A percentile compares a stretch with the other conserved stretches of the same genome.
These are phyloP conservation scores for Panicum hallii DNA, from an alignment of 202 grass and related monocot species.

Conservation along the genomic window DNA sequence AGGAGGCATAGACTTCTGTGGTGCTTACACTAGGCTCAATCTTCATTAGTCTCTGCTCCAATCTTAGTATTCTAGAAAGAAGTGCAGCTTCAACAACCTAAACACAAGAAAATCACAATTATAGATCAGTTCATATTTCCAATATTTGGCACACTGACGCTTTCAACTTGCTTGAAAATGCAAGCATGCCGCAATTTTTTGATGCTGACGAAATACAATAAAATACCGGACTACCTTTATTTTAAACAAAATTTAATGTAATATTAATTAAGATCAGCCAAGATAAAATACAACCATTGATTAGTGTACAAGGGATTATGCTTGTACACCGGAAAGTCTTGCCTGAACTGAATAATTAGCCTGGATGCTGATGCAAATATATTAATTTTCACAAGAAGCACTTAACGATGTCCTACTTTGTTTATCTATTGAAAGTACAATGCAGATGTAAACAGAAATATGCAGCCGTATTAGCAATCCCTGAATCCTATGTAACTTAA, in stretches of 20 bases:
- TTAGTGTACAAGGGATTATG: conserved; percentile 22
- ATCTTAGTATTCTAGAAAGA: conserved; percentile 86
- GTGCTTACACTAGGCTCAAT: conserved; percentile 93
- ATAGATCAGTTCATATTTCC: conserved; percentile 15
- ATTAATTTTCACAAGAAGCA: background rate
- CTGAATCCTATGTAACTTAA: conserved; percentile 24
- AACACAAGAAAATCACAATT: conserved; percentile 36
- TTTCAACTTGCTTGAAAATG: conserved; percentile 5
- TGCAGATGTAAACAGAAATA: conserved; percentile 42
- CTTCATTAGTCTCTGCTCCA: conserved; percentile 89
- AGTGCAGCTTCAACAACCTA: conserved; percentile 99
- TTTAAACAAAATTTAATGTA: conserved; percentile 15
- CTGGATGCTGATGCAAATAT: conserved; percentile 11
- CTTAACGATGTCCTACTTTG: background rate
- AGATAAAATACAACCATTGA: background rate
- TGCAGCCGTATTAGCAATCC: background rate
- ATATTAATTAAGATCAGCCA: background rate
- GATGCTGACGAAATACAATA: conserved; percentile 13
- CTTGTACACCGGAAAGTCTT: background rate
- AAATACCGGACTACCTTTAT: background rate
- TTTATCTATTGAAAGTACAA: conserved; percentile 26
- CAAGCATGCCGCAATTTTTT: background rate
- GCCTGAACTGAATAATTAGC: conserved; percentile 15
- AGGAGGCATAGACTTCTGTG: conserved; percentile 34
- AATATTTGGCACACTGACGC: background rate